Conservation (phyloP, 1,284 basidiomycete genomes). For the Inonotus obliquus region DNA sequence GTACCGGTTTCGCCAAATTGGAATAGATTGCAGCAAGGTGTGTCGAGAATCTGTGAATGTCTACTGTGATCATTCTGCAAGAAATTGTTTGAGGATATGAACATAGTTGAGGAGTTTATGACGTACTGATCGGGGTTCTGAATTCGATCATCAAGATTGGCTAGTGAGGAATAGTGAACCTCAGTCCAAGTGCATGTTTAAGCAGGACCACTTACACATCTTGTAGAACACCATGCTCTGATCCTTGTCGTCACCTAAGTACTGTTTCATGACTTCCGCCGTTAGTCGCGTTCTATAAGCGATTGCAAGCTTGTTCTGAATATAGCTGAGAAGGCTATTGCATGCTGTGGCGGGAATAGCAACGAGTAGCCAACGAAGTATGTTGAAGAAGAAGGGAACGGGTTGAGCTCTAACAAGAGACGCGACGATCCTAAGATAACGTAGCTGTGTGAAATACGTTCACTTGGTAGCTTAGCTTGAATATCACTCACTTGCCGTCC, state of each 20-base stretch:
- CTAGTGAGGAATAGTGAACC: conserved; percentile 33
- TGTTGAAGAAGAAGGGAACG: conserved; percentile 77
- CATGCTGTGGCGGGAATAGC: conserved; percentile 97
- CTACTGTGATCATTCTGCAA: conserved; percentile 86
- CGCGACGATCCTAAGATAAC: conserved; percentile 74
- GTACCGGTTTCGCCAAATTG: conserved; percentile 88
- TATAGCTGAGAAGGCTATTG: conserved; percentile 92
- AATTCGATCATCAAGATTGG: conserved; percentile 90
- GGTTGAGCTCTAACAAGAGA: conserved; percentile 90
- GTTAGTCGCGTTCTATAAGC: conserved; percentile 91
- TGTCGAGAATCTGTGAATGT: conserved; percentile 90
- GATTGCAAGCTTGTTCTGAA: conserved; percentile 91
- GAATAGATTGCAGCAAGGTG: conserved; percentile 93
- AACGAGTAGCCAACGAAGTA: conserved; percentile 86
- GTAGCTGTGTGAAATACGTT: conserved; percentile 8
- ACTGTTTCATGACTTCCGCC: conserved; percentile 75
- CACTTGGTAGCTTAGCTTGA: neutral
- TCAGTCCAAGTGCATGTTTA: neutral
- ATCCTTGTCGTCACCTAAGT: conserved; percentile 74
- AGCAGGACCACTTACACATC: conserved; percentile 50
- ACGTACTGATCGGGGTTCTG: conserved; percentile 92
- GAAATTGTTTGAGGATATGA: conserved; percentile 12
- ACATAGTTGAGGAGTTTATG: neutral
- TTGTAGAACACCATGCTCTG: conserved; percentile 88
- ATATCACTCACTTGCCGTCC: conserved; percentile 75